Conservation (phyloP, 2,329 filamentous ascomycete genomes). For the Fonsecaea monophora region DNA sequence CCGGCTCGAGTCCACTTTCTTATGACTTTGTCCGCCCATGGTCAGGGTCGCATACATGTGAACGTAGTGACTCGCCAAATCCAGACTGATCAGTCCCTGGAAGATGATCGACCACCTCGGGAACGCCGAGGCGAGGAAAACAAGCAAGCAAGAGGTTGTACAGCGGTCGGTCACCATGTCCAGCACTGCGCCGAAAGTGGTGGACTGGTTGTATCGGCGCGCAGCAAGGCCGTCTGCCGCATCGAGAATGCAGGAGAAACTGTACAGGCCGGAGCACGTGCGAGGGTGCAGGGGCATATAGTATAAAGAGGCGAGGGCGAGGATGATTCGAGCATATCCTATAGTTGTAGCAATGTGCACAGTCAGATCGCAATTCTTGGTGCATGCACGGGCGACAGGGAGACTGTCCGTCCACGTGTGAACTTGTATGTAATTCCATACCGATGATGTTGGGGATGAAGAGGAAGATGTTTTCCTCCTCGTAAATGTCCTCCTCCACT, state of each 20-base stretch:
- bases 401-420: background rate
- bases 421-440: slow-evolving; percentile 49
- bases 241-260: slow-evolving; percentile 91
- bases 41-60: slow-evolving; percentile 97
- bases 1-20: slow-evolving; percentile 86
- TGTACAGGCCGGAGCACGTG: slow-evolving; percentile 68
- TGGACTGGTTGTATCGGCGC: slow-evolving; percentile 84
- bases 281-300: slow-evolving; percentile 90
- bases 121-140: slow-evolving; percentile 93
- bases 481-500: slow-evolving; percentile 46
- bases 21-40: slow-evolving; percentile 86
- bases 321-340: slow-evolving; percentile 80
- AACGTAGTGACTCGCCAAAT: slow-evolving; percentile 96
- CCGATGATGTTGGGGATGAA: slow-evolving; percentile 84
- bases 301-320: slow-evolving; percentile 90
- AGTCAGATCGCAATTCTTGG: background rate
- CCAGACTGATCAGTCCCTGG: slow-evolving; percentile 88
- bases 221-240: slow-evolving; percentile 95
- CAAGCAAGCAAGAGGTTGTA: slow-evolving; percentile 91
- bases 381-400: background rate
- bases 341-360: slow-evolving; percentile 15
- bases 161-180: slow-evolving; percentile 99
- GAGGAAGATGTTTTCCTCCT: slow-evolving; percentile 77
- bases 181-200: slow-evolving; percentile 92
- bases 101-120: slow-evolving; percentile 93